Base-by-base conservation (phyloP, 2,329 filamentous ascomycete genomes). In the Fusarium sp. region DNA sequence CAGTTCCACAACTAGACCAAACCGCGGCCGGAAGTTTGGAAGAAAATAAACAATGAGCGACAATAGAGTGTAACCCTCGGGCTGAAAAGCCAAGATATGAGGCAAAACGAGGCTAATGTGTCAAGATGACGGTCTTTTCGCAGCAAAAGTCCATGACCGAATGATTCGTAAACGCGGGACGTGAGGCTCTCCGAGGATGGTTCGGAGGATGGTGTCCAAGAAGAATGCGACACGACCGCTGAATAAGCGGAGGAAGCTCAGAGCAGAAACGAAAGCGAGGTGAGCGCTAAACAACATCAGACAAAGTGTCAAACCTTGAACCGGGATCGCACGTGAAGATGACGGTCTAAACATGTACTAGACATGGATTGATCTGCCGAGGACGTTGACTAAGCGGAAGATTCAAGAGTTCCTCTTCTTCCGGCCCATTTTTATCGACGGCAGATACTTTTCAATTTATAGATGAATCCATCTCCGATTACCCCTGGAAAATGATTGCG, bases 211-310 rank as follows among this genome's bases (percentile, higher is more conserved):
- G 45, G 50, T 14, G 31, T 26, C 15, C 26, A 33, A 51, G 47
- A 51, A 51, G 47, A 31, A 15, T 33, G 45, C 38, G 33, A 36
- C 55, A 53, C 15, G n/a, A 18, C 71, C 71, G 71, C 71, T 73
- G 42, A 73, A 33, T 74, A 66, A 73, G 71, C 71, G 59, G 41
- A 12, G 7, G 10, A 12, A 38, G n/a, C 47, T 54, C 1, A 7
- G 14, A 31, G 36, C 14, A n/a, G 28, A 60, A 55, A 38, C 10
- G 2, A 20, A 1, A 5, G 15, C 22, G n/a, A 14, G 22, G 35
- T 42, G 45, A 54, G 41, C 63, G 54, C 65, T 68, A 61, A 31
- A 47, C 35, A 26, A 14, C 20, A 13, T 31, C 26, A 15, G 48
- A 36, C 28, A 30, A 38, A n/a, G n/a, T 35, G 8, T 41, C 35